Evolutionary conservation across 805 yeast genomes (phyloP), one percentile per base, ranked within the genome.

Genomic region (Millerozyma miso): DNA sequence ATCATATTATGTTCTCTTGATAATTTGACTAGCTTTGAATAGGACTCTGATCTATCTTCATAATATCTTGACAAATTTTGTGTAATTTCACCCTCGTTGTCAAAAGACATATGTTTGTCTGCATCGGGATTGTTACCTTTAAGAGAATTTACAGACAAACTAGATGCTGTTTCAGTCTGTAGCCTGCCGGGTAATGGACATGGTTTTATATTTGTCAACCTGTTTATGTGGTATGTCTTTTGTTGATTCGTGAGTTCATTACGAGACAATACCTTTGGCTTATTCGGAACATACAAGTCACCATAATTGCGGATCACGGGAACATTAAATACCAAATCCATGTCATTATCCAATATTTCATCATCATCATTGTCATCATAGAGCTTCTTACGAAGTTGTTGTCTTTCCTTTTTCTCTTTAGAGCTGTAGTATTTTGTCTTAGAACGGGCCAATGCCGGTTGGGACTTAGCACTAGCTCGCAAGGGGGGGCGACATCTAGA

Each of bases 341-440:
- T 47, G 46, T 69, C 74, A 44, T 63, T 62, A 10, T 60, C 47
- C 23, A 67, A 47, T 19, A 69, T 62, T 31, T 65, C 71, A 39
- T 69, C 74, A 40, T 68, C 74, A 37, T 67, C 69, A 48, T 65
- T 59, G 15, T 69, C 74, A 40, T 70, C 76, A 44, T 68, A 70
- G 29, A 53, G 53, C 48, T 70, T 63, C 49, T 69, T 69, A 10
- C 73, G 56, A 17, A 62, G 50, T 41, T 57, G 59, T 48, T 63
- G 58, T 37, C 75, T 52, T 38, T 62, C 68, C 47, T 67, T 71
- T n/a, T 63, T 56, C 47, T 69, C 73, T 39, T 60, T 54, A 3
- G 66, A 56, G 42, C 58, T 60, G 38, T 62, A 44, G 50, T 51
- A 69, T 32, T 60, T 60, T 1, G 71, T 56, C 45, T 69, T 69